A percentile compares a stretch with the other conserved stretches of the same genome.
Evolutionary conservation across 768 basidiomycete genomes (phyloP).

Genomic region (Tricholoma furcatifolium): DNA sequence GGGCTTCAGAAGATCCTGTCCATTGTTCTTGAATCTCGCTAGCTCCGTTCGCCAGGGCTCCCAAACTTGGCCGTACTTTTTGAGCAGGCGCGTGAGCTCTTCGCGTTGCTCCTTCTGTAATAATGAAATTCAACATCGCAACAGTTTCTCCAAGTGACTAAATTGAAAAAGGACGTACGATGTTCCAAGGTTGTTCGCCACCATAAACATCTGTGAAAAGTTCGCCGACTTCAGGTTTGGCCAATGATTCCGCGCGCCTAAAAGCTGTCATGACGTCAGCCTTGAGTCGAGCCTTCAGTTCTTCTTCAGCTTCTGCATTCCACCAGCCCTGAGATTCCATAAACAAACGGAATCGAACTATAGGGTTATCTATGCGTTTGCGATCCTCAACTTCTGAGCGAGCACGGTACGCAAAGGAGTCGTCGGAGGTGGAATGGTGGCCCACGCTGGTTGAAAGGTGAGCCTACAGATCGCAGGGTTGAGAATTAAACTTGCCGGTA

Average conservation of each 20-base stretch:
- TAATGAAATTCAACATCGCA: background rate
- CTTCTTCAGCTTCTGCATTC: slow-evolving; percentile 71
- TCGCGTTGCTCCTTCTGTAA: slow-evolving; percentile 77
- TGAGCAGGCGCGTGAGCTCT: slow-evolving; percentile 70
- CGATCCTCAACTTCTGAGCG: slow-evolving; percentile 89
- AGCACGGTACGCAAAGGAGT: slow-evolving; percentile 91
- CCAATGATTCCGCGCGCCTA: slow-evolving; percentile 69
- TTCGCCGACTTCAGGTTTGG: slow-evolving; percentile 69
- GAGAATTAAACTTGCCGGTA: slow-evolving; percentile 57
- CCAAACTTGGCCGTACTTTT: slow-evolving; percentile 86
- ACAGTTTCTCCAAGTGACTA: background rate
- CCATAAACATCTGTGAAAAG: slow-evolving; percentile 88
- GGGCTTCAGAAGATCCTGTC: slow-evolving; percentile 50
- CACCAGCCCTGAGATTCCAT: slow-evolving; percentile 87
- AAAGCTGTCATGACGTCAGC: slow-evolving; percentile 77
- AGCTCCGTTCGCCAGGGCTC: slow-evolving; percentile 85
- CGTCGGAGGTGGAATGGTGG: slow-evolving; percentile 95
- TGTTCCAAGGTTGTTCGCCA: slow-evolving; percentile 80
- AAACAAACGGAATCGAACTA: slow-evolving; percentile 80
- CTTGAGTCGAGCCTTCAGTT: slow-evolving; percentile 65
- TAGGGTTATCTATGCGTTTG: slow-evolving; percentile 89
- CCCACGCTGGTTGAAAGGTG: slow-evolving; percentile 55
- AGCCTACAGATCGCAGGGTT: background rate
- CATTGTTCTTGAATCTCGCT: slow-evolving; percentile 70
- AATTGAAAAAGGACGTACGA: slow-evolving; percentile 49